phyloP scores from a whole-genome alignment of 2,329 filamentous ascomycete genomes.

The Aspergillus fumigatiaffinis region DNA sequence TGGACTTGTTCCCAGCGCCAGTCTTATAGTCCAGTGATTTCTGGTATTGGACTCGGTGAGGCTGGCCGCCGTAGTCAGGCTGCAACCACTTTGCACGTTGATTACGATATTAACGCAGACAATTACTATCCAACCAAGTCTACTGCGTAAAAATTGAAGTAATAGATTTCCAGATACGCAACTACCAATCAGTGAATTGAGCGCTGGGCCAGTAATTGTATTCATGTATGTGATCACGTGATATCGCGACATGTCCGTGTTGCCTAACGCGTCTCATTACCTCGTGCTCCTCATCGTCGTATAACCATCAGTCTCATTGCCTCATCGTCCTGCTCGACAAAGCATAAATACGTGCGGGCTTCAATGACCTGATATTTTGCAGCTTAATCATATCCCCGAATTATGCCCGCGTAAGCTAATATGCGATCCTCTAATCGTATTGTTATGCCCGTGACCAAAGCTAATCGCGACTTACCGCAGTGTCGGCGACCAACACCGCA shows the following conservation, averaged over 20 bases:
- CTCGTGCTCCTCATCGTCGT: constrained; percentile 16
- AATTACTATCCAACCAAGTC: background rate
- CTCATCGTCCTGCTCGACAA: background rate
- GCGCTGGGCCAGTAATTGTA: background rate
- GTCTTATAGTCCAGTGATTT: constrained; percentile 65
- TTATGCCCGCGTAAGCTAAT: constrained; percentile 47
- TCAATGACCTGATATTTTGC: constrained; percentile 3
- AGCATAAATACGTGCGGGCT: background rate
- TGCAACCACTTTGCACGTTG: background rate
- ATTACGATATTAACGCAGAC: constrained; percentile 2
- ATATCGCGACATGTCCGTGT: constrained; percentile 27
- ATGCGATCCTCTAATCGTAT: background rate
- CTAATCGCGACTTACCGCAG: constrained; percentile 42
- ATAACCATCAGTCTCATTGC: constrained; percentile 1
- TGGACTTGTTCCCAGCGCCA: constrained; percentile 85
- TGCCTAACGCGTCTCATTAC: constrained; percentile 19
- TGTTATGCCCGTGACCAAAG: constrained; percentile 1
- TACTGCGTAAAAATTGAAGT: background rate
- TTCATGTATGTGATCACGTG: constrained; percentile 26
- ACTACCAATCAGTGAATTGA: background rate
- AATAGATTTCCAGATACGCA: background rate
- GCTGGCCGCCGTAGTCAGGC: background rate
- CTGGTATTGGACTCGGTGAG: background rate
- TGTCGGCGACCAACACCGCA: constrained; percentile 65
- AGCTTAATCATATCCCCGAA: constrained; percentile 12